phyloP scores from a whole-genome alignment of 805 yeast genomes.

The Kuraishia hungarica region DNA sequence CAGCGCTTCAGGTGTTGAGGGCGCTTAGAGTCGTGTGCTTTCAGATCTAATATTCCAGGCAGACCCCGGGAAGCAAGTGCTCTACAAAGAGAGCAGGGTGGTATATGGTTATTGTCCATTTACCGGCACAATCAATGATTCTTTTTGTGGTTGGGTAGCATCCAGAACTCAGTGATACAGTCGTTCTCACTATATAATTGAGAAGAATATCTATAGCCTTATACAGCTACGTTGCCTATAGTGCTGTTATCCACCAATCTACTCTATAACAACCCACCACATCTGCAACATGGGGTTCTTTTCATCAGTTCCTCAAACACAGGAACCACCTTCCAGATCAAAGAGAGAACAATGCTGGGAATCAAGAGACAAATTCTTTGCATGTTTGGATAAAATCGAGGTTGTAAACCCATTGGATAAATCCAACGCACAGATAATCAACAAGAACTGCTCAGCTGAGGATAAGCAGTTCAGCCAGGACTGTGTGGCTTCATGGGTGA shows the following conservation, averaged over 20 bases:
- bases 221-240: too few species aligned
- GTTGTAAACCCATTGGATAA: conserved; percentile 66
- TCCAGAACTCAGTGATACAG: too few species aligned
- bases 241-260: neutral
- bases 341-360: conserved; percentile 85
- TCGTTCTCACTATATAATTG: too few species aligned
- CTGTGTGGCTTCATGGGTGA: conserved; percentile 83
- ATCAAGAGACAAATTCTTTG: conserved; percentile 69
- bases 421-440: conserved; percentile 34
- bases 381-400: conserved; percentile 60
- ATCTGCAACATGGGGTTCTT: conserved; percentile 43
- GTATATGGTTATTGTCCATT: neutral
- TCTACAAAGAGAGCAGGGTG: neutral
- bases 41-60: neutral
- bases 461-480: conserved; percentile 55
- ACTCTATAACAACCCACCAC: conserved; percentile 4
- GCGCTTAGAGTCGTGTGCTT: neutral
- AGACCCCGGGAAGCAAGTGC: neutral
- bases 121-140: too few species aligned
- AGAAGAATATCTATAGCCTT: too few species aligned
- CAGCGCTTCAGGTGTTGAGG: too few species aligned
- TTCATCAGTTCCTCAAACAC: conserved; percentile 20
- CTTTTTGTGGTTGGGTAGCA: too few species aligned
- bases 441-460: conserved; percentile 46
- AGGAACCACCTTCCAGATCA: conserved; percentile 43